These are phyloP conservation scores for Neofusicoccum parvum DNA, from an alignment of 2,329 filamentous ascomycete genomes.

Conservation along the genomic window DNA sequence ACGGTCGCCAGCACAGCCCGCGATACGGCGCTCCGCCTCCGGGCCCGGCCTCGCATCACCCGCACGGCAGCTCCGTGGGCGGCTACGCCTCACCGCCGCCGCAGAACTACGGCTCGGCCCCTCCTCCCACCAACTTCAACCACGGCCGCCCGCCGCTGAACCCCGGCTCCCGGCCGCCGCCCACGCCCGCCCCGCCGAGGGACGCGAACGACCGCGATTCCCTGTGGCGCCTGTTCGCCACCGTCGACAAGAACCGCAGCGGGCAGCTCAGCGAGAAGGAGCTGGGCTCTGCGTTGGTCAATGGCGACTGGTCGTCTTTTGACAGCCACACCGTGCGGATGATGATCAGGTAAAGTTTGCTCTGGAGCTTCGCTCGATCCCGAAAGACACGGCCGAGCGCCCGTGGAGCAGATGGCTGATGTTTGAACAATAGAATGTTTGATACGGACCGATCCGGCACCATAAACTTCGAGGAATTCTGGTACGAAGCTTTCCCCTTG, in stretches of 20 bases:
- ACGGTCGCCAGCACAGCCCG: constrained; percentile 31
- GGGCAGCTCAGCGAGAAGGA: constrained; percentile 85
- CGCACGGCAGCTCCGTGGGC: constrained; percentile 25
- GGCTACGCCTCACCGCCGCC: constrained; percentile 51
- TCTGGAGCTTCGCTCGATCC: not conserved
- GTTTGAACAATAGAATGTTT: constrained; percentile 71
- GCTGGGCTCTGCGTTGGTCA: constrained; percentile 86
- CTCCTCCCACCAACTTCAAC: constrained; percentile 59
- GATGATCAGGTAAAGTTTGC: constrained; percentile 71
- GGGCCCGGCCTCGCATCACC: constrained; percentile 25
- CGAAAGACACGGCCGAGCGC: too few relatives aligned
- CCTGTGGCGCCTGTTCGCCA: constrained; percentile 82
- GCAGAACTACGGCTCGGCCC: constrained; percentile 56
- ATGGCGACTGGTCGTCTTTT: constrained; percentile 94
- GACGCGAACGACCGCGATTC: constrained; percentile 68
- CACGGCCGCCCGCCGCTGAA: constrained; percentile 63
- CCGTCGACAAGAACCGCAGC: constrained; percentile 82
- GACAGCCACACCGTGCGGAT: constrained; percentile 92
- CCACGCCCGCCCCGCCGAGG: constrained; percentile 52
- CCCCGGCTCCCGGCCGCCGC: constrained; percentile 45
- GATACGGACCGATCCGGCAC: constrained; percentile 86
- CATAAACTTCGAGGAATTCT: constrained; percentile 95
- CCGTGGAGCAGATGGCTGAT: not conserved
- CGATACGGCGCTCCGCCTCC: constrained; percentile 33
- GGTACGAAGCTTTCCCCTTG: constrained; percentile 44